Conservation (phyloP, 495 filamentous ascomycete species). For the Trichocladium uniseriatum region DNA sequence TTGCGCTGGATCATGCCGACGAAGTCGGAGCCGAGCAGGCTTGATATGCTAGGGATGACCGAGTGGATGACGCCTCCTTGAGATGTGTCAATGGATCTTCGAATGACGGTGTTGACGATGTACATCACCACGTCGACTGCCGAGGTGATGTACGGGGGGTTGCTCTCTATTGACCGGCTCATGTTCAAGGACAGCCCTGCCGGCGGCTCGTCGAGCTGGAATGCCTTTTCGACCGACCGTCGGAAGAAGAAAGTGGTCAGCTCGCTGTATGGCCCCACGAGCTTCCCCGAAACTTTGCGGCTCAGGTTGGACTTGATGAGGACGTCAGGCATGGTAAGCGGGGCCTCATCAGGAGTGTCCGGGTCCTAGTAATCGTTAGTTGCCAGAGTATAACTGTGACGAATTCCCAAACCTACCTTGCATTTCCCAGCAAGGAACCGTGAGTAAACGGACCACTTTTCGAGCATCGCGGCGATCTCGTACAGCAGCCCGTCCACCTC, state of each 20-base stretch:
- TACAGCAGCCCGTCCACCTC: slow-evolving; percentile 79
- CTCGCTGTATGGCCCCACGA: slow-evolving; percentile 68
- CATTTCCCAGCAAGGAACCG: slow-evolving; percentile 82
- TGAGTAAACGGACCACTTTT: slow-evolving; percentile 85
- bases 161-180: slow-evolving; percentile 54
- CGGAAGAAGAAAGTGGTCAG: slow-evolving; percentile 96
- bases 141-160: slow-evolving; percentile 85
- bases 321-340: slow-evolving; percentile 55
- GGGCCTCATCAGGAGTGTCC: slow-evolving; percentile 33
- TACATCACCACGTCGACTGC: slow-evolving; percentile 99
- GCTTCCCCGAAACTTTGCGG: slow-evolving; percentile 62
- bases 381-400: neutral
- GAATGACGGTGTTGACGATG: slow-evolving; percentile 85
- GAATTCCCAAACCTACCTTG: slow-evolving; percentile 43
- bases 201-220: slow-evolving; percentile 95
- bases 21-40: slow-evolving; percentile 87
- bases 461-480: slow-evolving; percentile 84
- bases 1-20: slow-evolving; percentile 94
- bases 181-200: slow-evolving; percentile 65
- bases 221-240: slow-evolving; percentile 90
- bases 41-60: slow-evolving; percentile 69
- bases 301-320: slow-evolving; percentile 63
- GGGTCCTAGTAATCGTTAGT: slow-evolving; percentile 28
- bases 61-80: slow-evolving; percentile 64
- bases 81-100: slow-evolving; percentile 75